These are phyloP conservation scores for Oryza longistaminata DNA, from an alignment of 176 grass and related monocot genomes.

Conservation along the genomic window DNA sequence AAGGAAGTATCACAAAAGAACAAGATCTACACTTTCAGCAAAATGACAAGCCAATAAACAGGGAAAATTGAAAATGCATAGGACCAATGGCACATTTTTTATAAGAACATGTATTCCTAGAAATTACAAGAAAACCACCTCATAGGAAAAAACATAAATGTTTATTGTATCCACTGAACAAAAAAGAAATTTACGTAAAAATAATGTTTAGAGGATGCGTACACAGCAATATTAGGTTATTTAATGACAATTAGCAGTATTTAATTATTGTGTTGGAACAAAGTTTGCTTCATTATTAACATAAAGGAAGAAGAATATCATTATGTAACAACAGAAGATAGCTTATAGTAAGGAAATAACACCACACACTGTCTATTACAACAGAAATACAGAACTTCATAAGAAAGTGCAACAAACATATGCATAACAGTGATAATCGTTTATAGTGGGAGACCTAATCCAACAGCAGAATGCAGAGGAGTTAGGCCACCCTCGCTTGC, in stretches of 20 bases:
- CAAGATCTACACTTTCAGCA: background rate
- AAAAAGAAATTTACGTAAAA: too few relatives aligned
- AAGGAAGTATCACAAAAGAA: background rate
- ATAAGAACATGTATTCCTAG: background rate
- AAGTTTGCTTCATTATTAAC: too few relatives aligned
- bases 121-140: too few relatives aligned
- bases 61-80: background rate
- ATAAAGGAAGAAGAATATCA: too few relatives aligned
- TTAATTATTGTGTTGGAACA: too few relatives aligned
- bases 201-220: too few relatives aligned
- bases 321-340: too few relatives aligned
- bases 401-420: background rate
- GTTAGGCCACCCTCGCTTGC: constrained; percentile 26
- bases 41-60: background rate
- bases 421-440: background rate
- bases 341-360: background rate
- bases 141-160: background rate
- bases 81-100: background rate
- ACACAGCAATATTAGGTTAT: too few relatives aligned
- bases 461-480: constrained; percentile 46
- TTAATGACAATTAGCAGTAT: background rate
- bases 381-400: background rate
- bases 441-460: constrained; percentile 30
- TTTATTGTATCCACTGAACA: too few relatives aligned
- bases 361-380: background rate